phyloP scores from a whole-genome alignment of 768 basidiomycete genomes.

The Gloeophyllum trabeum region DNA sequence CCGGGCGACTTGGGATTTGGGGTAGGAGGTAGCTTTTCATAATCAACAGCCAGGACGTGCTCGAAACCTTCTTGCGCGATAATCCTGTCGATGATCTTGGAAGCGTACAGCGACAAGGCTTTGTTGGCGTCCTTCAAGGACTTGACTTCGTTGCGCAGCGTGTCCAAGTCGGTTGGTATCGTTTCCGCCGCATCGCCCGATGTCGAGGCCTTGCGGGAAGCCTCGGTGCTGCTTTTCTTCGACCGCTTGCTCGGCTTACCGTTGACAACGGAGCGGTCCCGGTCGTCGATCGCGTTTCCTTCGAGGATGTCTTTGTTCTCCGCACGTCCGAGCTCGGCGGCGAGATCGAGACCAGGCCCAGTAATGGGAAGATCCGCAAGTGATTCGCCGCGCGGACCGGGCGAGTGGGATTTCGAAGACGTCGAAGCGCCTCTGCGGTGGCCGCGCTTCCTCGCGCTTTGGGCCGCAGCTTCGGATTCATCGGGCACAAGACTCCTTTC shows the following conservation, averaged over 20 bases:
- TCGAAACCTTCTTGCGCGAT: slow-evolving; percentile 96
- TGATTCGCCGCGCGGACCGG: slow-evolving; percentile 58
- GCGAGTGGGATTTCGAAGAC: slow-evolving; percentile 40
- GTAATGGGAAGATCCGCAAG: slow-evolving; percentile 80
- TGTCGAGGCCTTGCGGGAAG: slow-evolving; percentile 20
- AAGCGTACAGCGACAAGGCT: slow-evolving; percentile 88
- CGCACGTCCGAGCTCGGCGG: slow-evolving; percentile 84
- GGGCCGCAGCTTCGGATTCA: slow-evolving; percentile 6
- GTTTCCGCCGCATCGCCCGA: slow-evolving; percentile 30
- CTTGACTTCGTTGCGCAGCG: slow-evolving; percentile 81
- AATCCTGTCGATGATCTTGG: slow-evolving; percentile 96
- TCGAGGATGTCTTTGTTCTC: slow-evolving; percentile 78
- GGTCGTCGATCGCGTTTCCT: slow-evolving; percentile 39
- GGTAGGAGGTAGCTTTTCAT: slow-evolving; percentile 48
- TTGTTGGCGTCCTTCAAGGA: slow-evolving; percentile 93
- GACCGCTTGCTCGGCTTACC: slow-evolving; percentile 31
- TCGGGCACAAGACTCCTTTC: slow-evolving; percentile 23
- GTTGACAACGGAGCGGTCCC: slow-evolving; percentile 31
- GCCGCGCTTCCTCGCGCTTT: slow-evolving; percentile 26
- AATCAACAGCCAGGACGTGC: slow-evolving; percentile 91
- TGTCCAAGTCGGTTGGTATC: slow-evolving; percentile 51
- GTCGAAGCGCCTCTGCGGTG: slow-evolving; percentile 40
- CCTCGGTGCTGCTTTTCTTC: slow-evolving; percentile 12
- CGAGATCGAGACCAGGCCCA: slow-evolving; percentile 82
- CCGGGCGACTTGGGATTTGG: slow-evolving; percentile 28